A percentile compares a stretch with the other conserved stretches of the same genome.
Evolutionary conservation across 305 asterid genomes (phyloP).

Genomic region (Solanum hybrid): DNA sequence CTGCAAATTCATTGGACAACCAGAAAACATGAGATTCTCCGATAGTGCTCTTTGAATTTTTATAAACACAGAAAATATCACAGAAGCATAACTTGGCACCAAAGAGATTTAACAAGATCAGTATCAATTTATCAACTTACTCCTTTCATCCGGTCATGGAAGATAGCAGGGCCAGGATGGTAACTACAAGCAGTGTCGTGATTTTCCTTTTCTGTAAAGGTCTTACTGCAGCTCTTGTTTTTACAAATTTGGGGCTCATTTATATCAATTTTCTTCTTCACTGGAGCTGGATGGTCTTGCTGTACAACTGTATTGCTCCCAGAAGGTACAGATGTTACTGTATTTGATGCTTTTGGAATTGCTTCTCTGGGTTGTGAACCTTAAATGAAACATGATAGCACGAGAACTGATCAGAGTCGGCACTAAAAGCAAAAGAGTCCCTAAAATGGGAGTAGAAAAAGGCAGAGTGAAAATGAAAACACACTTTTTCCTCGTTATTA

Average conservation of each 20-base stretch:
- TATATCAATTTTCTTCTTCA: slow-evolving; percentile 52
- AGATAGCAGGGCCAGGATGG: slow-evolving; percentile 89
- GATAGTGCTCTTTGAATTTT: not conserved
- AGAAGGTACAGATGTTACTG: slow-evolving; percentile 10
- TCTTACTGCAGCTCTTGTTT: slow-evolving; percentile 69
- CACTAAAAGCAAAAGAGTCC: not conserved
- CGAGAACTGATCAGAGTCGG: not conserved
- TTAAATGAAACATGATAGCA: slow-evolving; percentile 11
- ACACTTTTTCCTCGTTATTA: not conserved
- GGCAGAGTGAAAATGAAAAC: not conserved
- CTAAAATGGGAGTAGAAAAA: not conserved
- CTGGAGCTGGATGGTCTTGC: slow-evolving; percentile 36
- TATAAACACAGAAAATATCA: not conserved
- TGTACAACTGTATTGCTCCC: slow-evolving; percentile 20
- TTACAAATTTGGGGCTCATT: slow-evolving; percentile 66
- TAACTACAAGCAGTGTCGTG: slow-evolving; percentile 68
- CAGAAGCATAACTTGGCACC: not conserved
- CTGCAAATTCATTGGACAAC: slow-evolving; percentile 28
- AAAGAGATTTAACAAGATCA: not conserved
- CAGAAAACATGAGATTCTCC: not conserved
- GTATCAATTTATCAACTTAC: slow-evolving; percentile 26
- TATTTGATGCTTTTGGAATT: slow-evolving; percentile 32
- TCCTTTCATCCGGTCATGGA: slow-evolving; percentile 90
- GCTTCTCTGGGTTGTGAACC: slow-evolving; percentile 49
- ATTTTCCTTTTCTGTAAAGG: slow-evolving; percentile 76